Base-by-base conservation (phyloP, 257 asterid species). In the Verbena officinalis region DNA sequence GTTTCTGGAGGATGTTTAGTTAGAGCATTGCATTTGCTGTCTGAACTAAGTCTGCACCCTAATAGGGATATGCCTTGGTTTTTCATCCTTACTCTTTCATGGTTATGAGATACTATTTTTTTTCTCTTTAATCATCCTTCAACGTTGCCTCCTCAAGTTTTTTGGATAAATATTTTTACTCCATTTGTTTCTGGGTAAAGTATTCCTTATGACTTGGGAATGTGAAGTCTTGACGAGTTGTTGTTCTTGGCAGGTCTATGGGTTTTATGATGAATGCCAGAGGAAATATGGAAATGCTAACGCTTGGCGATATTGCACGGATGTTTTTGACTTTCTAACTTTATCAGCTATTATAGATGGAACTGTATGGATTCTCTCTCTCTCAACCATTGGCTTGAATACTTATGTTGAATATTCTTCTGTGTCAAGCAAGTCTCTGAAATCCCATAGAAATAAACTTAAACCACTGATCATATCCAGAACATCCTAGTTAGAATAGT, bases 261-360 rank as follows among this genome's bases (percentile, higher is more conserved):
- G 99, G 75, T 94, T 94, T 76, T 94, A 94, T 68, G 99, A 94
- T 73, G 99, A 94, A 77, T 94, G 99, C 65, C 99, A 90, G 70
- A 86, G 96, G 70, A 94, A 94, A 79, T 88, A 90, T 44, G 99
- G 99, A 60, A 94, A 88, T 70, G 97, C 99, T 53, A 94, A 94
- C 75, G 97, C 97, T 36, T 94, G 99, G 99, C 90, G 99, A 44
- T 90, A 94, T 73, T 94, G 99, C 88, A 94, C 99, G 2, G 99
- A 94, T 76, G 99, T 94, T 53, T 94, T 94, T 78, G 99, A 94
- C 84, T 94, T 84, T 75, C 82, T 94, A 54, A 94, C 96, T 45
- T 76, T 94, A 34, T 94, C 99, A 46, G 99, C 99, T 60, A 94
- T 90, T 56, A 88, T 94, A 56, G 99, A 94, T 67, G 96, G 97